Evolutionary conservation across 2,329 filamentous ascomycete species (phyloP).

Genomic region (Ceratocystis colombiana): DNA sequence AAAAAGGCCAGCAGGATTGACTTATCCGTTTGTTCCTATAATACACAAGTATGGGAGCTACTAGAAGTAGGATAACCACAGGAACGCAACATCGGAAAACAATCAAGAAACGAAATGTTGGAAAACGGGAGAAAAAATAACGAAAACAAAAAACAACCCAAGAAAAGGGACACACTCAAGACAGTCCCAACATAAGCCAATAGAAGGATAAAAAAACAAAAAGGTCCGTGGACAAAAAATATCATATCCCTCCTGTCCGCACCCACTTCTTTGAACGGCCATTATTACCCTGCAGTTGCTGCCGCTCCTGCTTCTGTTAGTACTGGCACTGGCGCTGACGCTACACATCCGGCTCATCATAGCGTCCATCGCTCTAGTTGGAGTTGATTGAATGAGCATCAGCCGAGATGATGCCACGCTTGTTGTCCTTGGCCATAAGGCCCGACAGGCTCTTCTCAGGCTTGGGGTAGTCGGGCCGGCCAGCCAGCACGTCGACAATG

Average conservation of each 20-base stretch:
- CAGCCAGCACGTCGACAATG: conserved; percentile 75
- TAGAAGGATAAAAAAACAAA: conserved; percentile 2
- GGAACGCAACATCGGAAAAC: background rate
- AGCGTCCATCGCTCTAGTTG: conserved; percentile 19
- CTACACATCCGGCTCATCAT: background rate
- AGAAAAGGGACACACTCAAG: background rate
- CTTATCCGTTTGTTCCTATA: conserved; percentile 21
- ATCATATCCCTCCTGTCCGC: background rate
- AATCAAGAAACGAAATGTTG: background rate
- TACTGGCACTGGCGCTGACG: background rate
- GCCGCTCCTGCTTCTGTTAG: background rate
- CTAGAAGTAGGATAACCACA: conserved; percentile 8
- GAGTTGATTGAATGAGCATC: conserved; percentile 22
- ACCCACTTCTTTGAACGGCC: conserved; percentile 1
- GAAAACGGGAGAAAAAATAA: no score
- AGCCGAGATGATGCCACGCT: conserved; percentile 39
- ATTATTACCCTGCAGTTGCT: no score
- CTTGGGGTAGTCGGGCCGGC: conserved; percentile 47
- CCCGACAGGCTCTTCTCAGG: conserved; percentile 45
- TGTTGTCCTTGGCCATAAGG: conserved; percentile 49
- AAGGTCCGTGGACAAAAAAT: background rate
- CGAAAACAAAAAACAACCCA: background rate
- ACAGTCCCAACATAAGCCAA: background rate
- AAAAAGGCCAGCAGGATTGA: conserved; percentile 10
- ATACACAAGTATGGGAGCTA: conserved; percentile 15